A percentile compares a stretch with the other conserved stretches of the same genome.
Evolutionary conservation across 169 alveolate species (phyloP).

Genomic region (Plasmodium chabaudi): DNA sequence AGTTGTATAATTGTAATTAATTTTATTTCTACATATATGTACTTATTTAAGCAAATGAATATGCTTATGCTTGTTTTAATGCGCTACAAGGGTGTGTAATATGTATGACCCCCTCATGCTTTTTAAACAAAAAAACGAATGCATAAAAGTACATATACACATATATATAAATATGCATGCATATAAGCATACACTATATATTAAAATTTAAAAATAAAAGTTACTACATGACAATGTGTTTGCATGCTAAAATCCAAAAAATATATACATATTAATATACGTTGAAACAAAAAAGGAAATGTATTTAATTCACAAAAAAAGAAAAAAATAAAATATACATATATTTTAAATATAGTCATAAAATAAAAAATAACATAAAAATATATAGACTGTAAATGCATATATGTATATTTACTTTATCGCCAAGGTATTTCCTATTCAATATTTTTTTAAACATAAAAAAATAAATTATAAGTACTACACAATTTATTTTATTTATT

Average conservation of each 20-base stretch:
- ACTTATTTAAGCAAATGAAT: background rate
- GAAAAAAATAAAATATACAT: conserved; percentile 6
- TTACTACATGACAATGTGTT: background rate
- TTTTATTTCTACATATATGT: background rate
- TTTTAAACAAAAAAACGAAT: background rate
- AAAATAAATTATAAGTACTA: background rate
- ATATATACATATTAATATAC: background rate
- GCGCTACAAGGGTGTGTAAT: background rate
- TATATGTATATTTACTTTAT: conserved; percentile 1
- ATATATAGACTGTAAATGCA: too few species aligned
- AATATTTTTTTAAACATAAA: background rate
- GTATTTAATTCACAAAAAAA: conserved; percentile 11
- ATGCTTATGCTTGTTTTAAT: background rate
- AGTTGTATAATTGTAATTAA: background rate
- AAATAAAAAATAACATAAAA: too few species aligned
- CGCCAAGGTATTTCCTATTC: conserved; percentile 24
- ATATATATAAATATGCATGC: conserved; percentile 3
- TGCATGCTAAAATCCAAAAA: background rate
- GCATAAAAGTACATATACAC: background rate
- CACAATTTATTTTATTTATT: background rate
- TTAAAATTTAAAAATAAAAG: conserved; percentile 7
- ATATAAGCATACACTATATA: background rate
- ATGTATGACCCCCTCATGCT: background rate
- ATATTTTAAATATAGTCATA: background rate
- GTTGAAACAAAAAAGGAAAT: background rate